Evolutionary conservation across 202 grass and related monocot genomes (phyloP), one percentile per base, ranked within the genome.

Genomic region (Dendrocalamus latiflorus): DNA sequence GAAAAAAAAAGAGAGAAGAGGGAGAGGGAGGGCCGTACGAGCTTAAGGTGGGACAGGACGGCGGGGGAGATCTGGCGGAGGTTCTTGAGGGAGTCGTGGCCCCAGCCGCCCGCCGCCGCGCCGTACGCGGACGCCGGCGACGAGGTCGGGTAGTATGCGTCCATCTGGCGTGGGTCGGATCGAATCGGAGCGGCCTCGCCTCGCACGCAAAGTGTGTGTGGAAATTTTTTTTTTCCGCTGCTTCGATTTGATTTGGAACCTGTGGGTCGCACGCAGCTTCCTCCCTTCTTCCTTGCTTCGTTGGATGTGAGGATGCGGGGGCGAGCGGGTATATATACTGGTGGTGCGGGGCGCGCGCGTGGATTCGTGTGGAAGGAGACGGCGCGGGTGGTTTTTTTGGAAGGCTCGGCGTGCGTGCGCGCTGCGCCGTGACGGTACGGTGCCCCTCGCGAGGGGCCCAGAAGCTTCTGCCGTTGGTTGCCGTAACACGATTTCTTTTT

Each of bases 21-120:
- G 24, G 20, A 34, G 4, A 9, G 6, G 20, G 0, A 12, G 0
- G 15, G 2, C 4, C 61, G 47, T 87, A 97, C 94, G 80, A 94
- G 67, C 88, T 94, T 97, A 63, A 97, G 91, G 84, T 97, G 94
- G 70, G 68, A 87, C 70, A 92, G 91, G 24, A 94, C 94, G 83
- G 43, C 66, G 63, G 94, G 91, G 16, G 85, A 92, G 78, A 97
- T 97, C 67, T 91, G 72, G 66, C 89, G 63, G 65, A 97, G 5
- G 79, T 94, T 92, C 89, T 97, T 97, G 6, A 94, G 76, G 38
- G 94, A 88, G 69, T 92, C 87, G 74, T 86, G 57, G 67, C 70
- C 68, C 85, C 87, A 91, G 0, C 78, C 83, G 69, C 47, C 17
- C 12, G 76, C 41, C 20, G 83, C 83, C 25, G n/a, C 57, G 37